Percentiles rank a stretch among this genome's conserved stretches.
phyloP scores from a whole-genome alignment of 2,329 filamentous ascomycete species.

The Pseudocercospora fuligena region DNA sequence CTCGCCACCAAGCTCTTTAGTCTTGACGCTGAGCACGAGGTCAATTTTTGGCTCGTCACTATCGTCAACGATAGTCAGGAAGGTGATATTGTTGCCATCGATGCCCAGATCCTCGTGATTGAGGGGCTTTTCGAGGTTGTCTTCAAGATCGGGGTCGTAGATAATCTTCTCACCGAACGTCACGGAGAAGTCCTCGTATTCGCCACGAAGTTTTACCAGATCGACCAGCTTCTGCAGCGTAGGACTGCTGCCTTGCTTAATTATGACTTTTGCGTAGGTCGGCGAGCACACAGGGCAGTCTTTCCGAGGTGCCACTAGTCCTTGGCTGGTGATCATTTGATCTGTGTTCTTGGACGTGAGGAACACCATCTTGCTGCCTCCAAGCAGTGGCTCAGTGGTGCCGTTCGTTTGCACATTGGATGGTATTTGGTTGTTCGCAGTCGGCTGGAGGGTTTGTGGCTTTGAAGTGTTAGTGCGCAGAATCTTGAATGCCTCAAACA shows the following conservation, averaged over 20 bases:
- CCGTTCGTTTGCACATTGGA: slow-evolving; percentile 22
- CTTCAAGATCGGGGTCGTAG: slow-evolving; percentile 87
- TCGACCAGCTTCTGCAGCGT: slow-evolving; percentile 82
- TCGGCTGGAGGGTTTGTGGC: slow-evolving; percentile 20
- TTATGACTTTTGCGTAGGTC: slow-evolving; percentile 33
- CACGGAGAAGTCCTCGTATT: slow-evolving; percentile 79
- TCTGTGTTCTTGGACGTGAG: slow-evolving; percentile 69
- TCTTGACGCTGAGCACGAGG: slow-evolving; percentile 62
- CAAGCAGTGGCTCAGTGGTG: slow-evolving; percentile 28
- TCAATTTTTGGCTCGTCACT: slow-evolving; percentile 82
- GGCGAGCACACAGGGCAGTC: slow-evolving; percentile 76
- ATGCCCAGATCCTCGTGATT: slow-evolving; percentile 69
- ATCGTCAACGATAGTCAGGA: slow-evolving; percentile 82
- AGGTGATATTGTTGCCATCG: slow-evolving; percentile 63
- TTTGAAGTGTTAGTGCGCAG: slow-evolving; percentile 60
- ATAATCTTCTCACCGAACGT: slow-evolving; percentile 72
- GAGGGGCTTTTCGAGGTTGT: slow-evolving; percentile 81
- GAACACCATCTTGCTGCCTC: slow-evolving; percentile 74
- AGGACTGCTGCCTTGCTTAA: slow-evolving; percentile 59
- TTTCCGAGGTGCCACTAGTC: slow-evolving; percentile 69
- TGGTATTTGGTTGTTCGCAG: slow-evolving; percentile 24
- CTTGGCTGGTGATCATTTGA: slow-evolving; percentile 62
- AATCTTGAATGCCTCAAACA: slow-evolving; percentile 91
- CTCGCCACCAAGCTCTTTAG: slow-evolving; percentile 17
- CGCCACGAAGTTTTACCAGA: slow-evolving; percentile 71